Evolutionary conservation across 345 rosid species (phyloP).

Genomic region (Trapa incisa): DNA sequence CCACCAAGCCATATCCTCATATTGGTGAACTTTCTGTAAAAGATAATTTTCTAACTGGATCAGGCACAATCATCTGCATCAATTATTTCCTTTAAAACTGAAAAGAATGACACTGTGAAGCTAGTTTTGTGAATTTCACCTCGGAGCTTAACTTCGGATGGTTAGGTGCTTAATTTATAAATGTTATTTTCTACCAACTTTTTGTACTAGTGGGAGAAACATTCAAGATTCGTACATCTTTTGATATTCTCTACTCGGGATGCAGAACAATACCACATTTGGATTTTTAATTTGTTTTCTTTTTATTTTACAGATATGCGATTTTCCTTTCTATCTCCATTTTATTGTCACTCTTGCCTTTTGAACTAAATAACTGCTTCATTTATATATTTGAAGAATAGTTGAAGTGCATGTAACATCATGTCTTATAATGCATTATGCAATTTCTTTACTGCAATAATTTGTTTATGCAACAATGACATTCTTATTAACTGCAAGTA

Average conservation of each 20-base stretch:
- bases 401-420: neutral
- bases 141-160: neutral
- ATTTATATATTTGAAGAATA: neutral
- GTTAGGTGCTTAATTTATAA: neutral
- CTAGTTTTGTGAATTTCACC: neutral
- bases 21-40: neutral
- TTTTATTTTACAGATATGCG: too few relatives aligned
- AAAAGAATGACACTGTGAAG: neutral
- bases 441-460: neutral
- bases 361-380: neutral
- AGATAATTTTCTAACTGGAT: neutral
- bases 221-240: neutral
- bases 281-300: neutral
- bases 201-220: neutral
- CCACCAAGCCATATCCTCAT: neutral
- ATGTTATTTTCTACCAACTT: neutral
- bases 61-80: neutral
- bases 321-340: neutral
- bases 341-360: neutral
- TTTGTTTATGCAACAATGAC: neutral
- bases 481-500: too few relatives aligned
- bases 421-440: neutral
- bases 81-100: neutral
- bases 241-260: neutral
- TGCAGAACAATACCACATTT: neutral